Evolutionary conservation across 768 basidiomycete genomes (phyloP).

Genomic region (Suillus weaverae): DNA sequence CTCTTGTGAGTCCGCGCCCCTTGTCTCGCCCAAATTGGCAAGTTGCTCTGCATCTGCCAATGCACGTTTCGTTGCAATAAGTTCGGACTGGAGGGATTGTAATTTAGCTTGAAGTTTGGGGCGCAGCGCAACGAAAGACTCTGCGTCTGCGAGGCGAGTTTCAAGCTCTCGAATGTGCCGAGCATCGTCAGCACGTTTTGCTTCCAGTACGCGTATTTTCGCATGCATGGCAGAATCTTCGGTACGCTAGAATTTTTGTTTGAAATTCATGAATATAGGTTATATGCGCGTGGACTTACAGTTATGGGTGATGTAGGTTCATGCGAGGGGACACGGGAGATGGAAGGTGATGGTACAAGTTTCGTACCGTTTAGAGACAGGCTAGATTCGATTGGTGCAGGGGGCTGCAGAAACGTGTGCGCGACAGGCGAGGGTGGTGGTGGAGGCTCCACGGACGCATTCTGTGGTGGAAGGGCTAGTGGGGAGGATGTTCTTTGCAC

Average conservation of each 20-base stretch:
- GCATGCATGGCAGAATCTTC: constrained; percentile 55
- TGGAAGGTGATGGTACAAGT: background rate
- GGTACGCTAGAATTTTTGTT: constrained; percentile 19
- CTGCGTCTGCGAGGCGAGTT: constrained; percentile 78
- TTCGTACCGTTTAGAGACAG: constrained; percentile 14
- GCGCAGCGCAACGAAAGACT: constrained; percentile 78
- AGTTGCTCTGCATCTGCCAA: constrained; percentile 77
- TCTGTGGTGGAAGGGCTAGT: constrained; percentile 35
- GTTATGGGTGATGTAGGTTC: constrained; percentile 27
- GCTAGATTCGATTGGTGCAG: constrained; percentile 19
- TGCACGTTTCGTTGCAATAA: constrained; percentile 72
- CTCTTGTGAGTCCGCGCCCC: constrained; percentile 78
- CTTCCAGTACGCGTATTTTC: constrained; percentile 83
- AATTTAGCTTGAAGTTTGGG: constrained; percentile 92
- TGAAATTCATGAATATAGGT: constrained; percentile 13
- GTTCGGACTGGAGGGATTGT: constrained; percentile 74
- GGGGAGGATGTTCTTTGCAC: constrained; percentile 39
- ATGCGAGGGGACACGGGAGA: constrained; percentile 7
- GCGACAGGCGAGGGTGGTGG: constrained; percentile 18
- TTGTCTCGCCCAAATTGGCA: constrained; percentile 65
- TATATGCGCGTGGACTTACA: constrained; percentile 14
- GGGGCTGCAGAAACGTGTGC: constrained; percentile 10
- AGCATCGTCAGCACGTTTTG: constrained; percentile 82
- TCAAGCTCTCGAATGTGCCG: constrained; percentile 85
- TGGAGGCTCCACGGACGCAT: constrained; percentile 32